These are phyloP conservation scores for Exophiala alcalophila DNA, from an alignment of 2,329 filamentous ascomycete species.

Conservation along the genomic window DNA sequence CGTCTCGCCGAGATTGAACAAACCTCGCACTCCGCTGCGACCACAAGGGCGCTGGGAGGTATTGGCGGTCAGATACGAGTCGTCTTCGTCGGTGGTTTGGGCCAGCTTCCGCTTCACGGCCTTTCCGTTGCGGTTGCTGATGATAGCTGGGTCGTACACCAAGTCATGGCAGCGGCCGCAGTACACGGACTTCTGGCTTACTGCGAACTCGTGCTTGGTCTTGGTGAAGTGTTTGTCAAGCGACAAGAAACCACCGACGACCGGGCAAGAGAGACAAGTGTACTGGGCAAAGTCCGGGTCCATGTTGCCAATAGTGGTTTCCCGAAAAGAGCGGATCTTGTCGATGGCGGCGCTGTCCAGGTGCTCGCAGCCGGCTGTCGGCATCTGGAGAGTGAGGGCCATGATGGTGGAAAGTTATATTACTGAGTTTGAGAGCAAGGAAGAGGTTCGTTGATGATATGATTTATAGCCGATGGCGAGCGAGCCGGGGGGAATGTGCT, in stretches of 20 bases:
- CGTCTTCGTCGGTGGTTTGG: slow-evolving; percentile 56
- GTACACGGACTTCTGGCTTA: slow-evolving; percentile 25
- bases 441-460: too few species aligned
- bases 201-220: slow-evolving; percentile 28
- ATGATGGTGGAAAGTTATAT: slow-evolving; percentile 11
- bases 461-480: too few species aligned
- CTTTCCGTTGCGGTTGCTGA: slow-evolving; percentile 8
- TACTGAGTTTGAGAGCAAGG: too few species aligned
- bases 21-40: slow-evolving; percentile 81
- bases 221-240: slow-evolving; percentile 28
- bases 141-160: slow-evolving; percentile 27
- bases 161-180: slow-evolving; percentile 29
- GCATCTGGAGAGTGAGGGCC: slow-evolving; percentile 23
- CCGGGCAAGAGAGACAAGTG: slow-evolving; percentile 26
- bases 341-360: slow-evolving; percentile 21
- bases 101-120: slow-evolving; percentile 38
- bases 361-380: slow-evolving; percentile 29
- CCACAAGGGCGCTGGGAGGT: slow-evolving; percentile 66
- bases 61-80: slow-evolving; percentile 37
- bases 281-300: slow-evolving; percentile 28
- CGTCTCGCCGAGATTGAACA: slow-evolving; percentile 97
- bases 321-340: slow-evolving; percentile 23
- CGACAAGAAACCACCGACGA: slow-evolving; percentile 20
- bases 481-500: too few species aligned
- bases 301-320: slow-evolving; percentile 5